Evolutionary conservation across 208 protist species (phyloP).

Genomic region (Lotmaria passim): DNA sequence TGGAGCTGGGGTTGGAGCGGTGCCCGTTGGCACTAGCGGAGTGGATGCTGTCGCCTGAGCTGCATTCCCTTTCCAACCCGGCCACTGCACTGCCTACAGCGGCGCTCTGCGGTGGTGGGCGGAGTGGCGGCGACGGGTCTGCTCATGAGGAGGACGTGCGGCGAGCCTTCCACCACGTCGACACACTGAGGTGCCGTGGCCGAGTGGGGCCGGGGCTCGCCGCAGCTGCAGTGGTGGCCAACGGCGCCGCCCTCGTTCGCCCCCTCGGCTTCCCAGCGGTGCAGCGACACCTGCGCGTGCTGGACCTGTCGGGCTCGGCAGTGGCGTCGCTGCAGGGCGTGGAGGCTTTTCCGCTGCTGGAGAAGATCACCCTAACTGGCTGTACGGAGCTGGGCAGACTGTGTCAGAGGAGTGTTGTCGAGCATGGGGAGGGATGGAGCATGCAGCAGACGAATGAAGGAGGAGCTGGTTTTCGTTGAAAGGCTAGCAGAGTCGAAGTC

Average conservation of each 20-base stretch:
- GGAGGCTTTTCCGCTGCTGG: slow-evolving; percentile 20
- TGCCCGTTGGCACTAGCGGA: slow-evolving; percentile 7
- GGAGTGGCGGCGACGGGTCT: not conserved
- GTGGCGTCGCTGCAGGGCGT: slow-evolving; percentile 18
- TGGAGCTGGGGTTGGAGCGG: slow-evolving; percentile 43
- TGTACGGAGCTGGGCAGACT: slow-evolving; percentile 24
- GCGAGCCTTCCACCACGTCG: slow-evolving; percentile 12
- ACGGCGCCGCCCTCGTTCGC: not conserved
- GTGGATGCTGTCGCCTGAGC: slow-evolving; percentile 19
- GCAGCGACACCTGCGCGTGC: slow-evolving; percentile 17
- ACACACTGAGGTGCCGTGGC: slow-evolving; percentile 11
- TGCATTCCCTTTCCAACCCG: not conserved
- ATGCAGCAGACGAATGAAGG: too few relatives aligned
- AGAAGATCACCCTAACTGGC: slow-evolving; percentile 10
- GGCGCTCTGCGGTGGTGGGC: too few relatives aligned
- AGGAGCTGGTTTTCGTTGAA: too few relatives aligned
- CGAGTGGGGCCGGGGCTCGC: not conserved
- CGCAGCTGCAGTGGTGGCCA: slow-evolving; percentile 2
- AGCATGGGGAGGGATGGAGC: too few relatives aligned
- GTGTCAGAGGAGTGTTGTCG: too few relatives aligned
- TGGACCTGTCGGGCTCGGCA: slow-evolving; percentile 26
- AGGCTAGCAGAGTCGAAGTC: too few relatives aligned
- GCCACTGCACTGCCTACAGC: not conserved
- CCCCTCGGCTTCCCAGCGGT: slow-evolving; percentile 12
- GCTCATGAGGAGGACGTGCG: not conserved